Evolutionary conservation across 768 basidiomycete species (phyloP).

Genomic region (Tricholomella constricta): DNA sequence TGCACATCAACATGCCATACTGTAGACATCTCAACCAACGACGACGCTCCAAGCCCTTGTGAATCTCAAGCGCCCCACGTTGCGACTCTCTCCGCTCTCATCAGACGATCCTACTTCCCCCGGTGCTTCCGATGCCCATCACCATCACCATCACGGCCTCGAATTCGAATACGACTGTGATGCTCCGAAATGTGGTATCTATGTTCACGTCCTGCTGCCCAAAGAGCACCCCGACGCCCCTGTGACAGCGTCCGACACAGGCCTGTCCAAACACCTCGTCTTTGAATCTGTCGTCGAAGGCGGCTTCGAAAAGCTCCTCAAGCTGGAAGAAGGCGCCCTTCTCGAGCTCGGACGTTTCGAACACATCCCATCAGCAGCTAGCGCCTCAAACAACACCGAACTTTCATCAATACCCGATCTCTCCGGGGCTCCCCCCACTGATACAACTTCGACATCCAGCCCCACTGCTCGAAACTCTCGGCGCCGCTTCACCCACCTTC

Average conservation of each 20-base stretch:
- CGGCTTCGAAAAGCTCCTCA: slow-evolving; percentile 77
- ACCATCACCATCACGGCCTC: slow-evolving; percentile 70
- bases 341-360: slow-evolving; percentile 83
- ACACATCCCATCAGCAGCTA: slow-evolving; percentile 27
- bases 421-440: slow-evolving; percentile 6
- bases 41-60: slow-evolving; percentile 94
- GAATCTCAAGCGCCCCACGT: slow-evolving; percentile 89
- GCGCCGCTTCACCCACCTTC: slow-evolving; percentile 67
- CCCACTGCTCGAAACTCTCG: slow-evolving; percentile 26
- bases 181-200: slow-evolving; percentile 80
- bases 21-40: slow-evolving; percentile 76
- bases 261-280: slow-evolving; percentile 51
- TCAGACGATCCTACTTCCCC: slow-evolving; percentile 43
- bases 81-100: slow-evolving; percentile 71
- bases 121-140: slow-evolving; percentile 40
- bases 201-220: slow-evolving; percentile 73
- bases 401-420: slow-evolving; percentile 8
- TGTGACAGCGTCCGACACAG: slow-evolving; percentile 31
- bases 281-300: slow-evolving; percentile 73
- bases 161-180: slow-evolving; percentile 95
- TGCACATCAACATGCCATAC: slow-evolving; percentile 8
- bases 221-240: slow-evolving; percentile 62
- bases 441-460: slow-evolving; percentile 13
- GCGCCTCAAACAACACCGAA: slow-evolving; percentile 21
- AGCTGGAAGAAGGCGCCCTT: slow-evolving; percentile 74